phyloP scores from a whole-genome alignment of 148 eudicot species.

The Persicaria maculosa region DNA sequence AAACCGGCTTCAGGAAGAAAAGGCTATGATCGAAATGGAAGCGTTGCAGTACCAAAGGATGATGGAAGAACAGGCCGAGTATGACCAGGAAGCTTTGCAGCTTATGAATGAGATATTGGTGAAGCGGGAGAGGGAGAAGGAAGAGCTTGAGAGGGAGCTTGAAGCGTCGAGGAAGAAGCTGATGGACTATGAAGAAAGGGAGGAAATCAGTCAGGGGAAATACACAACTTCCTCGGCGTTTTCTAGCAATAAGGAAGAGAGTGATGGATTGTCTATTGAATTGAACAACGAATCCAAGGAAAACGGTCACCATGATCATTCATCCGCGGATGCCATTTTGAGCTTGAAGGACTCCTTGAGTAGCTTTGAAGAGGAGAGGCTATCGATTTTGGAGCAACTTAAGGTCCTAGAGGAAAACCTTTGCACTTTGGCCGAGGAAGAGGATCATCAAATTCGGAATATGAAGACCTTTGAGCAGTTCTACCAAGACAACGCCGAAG shows the following conservation, averaged over 20 bases:
- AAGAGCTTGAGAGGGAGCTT: constrained; percentile 67
- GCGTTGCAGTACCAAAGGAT: constrained; percentile 90
- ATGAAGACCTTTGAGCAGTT: constrained; percentile 32
- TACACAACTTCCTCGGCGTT: constrained; percentile 48
- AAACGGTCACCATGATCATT: constrained; percentile 38
- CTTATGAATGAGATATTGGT: constrained; percentile 78
- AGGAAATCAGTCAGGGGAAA: constrained; percentile 27
- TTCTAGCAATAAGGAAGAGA: constrained; percentile 64
- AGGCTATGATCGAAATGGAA: constrained; percentile 95
- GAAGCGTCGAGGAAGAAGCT: constrained; percentile 54
- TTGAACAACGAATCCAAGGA: constrained; percentile 53
- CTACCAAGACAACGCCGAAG: constrained; percentile 45
- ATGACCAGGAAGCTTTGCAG: constrained; percentile 89
- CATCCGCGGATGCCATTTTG: constrained; percentile 51
- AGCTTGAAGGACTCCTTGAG: constrained; percentile 42
- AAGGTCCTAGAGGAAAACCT: constrained; percentile 86
- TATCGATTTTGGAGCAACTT: constrained; percentile 70
- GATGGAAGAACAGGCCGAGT: constrained; percentile 97
- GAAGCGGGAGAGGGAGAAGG: constrained; percentile 76
- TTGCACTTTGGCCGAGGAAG: constrained; percentile 56
- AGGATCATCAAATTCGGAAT: constrained; percentile 39
- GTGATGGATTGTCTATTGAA: constrained; percentile 62
- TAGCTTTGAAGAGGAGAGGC: constrained; percentile 75
- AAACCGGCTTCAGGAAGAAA: constrained; percentile 91
- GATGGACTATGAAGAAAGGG: constrained; percentile 55